Conservation (phyloP, 352 stramenopile species). For the Phytophthora pluvialis region DNA sequence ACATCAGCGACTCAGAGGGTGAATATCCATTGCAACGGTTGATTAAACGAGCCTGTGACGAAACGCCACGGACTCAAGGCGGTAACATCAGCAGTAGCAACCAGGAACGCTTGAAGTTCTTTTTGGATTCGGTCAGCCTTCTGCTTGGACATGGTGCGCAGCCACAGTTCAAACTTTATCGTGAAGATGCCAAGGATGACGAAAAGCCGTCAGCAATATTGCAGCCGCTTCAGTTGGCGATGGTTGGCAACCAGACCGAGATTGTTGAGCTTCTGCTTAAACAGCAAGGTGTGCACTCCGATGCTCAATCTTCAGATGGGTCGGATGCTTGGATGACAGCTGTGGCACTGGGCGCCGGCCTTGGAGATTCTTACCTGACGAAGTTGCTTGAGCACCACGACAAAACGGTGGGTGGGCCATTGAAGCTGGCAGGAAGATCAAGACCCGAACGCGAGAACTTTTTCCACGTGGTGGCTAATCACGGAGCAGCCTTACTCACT, state of each 20-base stretch:
- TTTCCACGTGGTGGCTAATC: constrained; percentile 62
- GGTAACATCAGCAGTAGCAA: constrained; percentile 13
- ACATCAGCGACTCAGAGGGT: constrained; percentile 69
- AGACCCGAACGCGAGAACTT: constrained; percentile 49
- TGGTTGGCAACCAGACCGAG: constrained; percentile 46
- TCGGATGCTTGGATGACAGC: constrained; percentile 71
- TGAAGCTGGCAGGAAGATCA: constrained; percentile 40
- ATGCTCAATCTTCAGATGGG: constrained; percentile 45
- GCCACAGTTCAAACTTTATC: constrained; percentile 52
- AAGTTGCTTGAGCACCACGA: constrained; percentile 55
- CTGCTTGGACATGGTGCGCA: constrained; percentile 58
- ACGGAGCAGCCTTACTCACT: constrained; percentile 29
- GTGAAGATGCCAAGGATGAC: constrained; percentile 21
- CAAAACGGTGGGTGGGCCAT: constrained; percentile 36
- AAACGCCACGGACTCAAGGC: constrained; percentile 32
- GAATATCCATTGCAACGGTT: constrained; percentile 69
- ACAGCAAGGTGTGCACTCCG: constrained; percentile 46
- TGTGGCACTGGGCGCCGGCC: constrained; percentile 28
- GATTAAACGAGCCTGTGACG: constrained; percentile 40
- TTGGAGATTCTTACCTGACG: constrained; percentile 55
- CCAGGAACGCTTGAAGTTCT: constrained; percentile 44
- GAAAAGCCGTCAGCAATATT: constrained; percentile 18
- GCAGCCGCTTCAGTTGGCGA: constrained; percentile 72
- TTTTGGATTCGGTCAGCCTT: constrained; percentile 52
- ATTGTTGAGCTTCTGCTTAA: constrained; percentile 61